Conservation (phyloP, 2,329 filamentous ascomycete species). For the Epichloe gansuensis region DNA sequence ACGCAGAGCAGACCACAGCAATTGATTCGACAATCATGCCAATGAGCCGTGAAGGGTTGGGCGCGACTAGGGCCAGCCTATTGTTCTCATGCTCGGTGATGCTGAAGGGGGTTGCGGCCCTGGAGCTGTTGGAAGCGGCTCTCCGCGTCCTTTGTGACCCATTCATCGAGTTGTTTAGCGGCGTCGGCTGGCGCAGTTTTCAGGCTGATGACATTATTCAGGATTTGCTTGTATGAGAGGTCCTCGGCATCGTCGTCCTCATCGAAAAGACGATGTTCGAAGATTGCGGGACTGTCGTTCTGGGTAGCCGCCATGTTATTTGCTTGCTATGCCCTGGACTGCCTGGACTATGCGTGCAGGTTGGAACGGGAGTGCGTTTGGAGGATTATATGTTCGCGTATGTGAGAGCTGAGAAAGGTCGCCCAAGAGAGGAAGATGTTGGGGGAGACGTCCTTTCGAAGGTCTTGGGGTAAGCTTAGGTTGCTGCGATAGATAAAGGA, state of each 20-base stretch:
- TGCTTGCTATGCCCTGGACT: neutral
- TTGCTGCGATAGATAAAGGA: no score
- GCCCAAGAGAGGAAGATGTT: no score
- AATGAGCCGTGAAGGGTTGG: slow-evolving; percentile 5
- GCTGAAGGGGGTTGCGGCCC: neutral
- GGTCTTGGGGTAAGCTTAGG: no score
- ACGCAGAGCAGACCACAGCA: slow-evolving; percentile 6
- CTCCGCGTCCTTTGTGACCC: slow-evolving; percentile 6
- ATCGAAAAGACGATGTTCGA: slow-evolving; percentile 7
- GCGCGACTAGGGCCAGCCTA: slow-evolving; percentile 1
- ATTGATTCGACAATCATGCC: slow-evolving; percentile 5
- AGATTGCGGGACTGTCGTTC: neutral
- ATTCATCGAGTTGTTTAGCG: slow-evolving; percentile 5
- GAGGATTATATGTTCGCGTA: no score
- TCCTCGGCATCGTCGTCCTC: slow-evolving; percentile 6
- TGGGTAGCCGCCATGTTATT: neutral
- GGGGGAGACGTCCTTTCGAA: no score
- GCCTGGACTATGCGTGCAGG: no score
- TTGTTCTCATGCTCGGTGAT: slow-evolving; percentile 1
- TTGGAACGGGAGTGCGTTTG: no score
- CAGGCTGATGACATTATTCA: slow-evolving; percentile 2
- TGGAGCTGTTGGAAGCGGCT: neutral
- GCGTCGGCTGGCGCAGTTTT: slow-evolving; percentile 1
- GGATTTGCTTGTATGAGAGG: slow-evolving; percentile 5
- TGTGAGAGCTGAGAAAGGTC: no score